Evolutionary conservation across 1,139 yeast genomes (phyloP).

Genomic region (Chernovozyma sophiae-reginae): DNA sequence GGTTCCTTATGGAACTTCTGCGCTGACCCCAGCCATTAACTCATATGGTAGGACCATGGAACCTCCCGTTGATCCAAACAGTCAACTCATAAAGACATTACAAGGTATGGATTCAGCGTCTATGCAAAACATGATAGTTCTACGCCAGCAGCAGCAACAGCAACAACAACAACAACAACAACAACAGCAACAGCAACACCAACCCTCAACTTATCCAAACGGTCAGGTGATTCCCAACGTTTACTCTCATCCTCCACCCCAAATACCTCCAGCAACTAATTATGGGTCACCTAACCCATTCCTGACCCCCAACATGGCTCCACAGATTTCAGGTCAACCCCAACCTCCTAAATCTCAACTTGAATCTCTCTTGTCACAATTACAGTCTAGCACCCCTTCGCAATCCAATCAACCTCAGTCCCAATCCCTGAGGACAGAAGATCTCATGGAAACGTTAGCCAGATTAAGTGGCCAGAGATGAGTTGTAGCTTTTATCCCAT

Average conservation of each 20-base stretch:
- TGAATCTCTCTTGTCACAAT: conserved; percentile 25
- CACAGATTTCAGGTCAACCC: conserved; percentile 1
- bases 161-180: conserved; percentile 12
- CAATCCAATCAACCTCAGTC: conserved; percentile 11
- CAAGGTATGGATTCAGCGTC: conserved; percentile 51
- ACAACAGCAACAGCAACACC: conserved; percentile 9
- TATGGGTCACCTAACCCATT: conserved; percentile 11
- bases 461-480: conserved; percentile 21
- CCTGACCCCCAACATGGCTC: neutral
- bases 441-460: conserved; percentile 36
- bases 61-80: neutral
- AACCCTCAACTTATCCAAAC: neutral
- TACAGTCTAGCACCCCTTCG: conserved; percentile 15
- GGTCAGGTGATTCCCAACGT: conserved; percentile 1
- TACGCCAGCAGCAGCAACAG: conserved; percentile 28
- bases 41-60: no score
- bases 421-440: conserved; percentile 7
- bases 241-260: conserved; percentile 6
- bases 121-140: conserved; percentile 43
- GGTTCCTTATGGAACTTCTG: neutral
- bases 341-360: conserved; percentile 21
- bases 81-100: conserved; percentile 3
- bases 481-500: neutral
- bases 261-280: conserved; percentile 6
- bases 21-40: no score